These are phyloP conservation scores for Ophiostoma montium DNA, from an alignment of 2,329 filamentous ascomycete genomes.

Conservation along the genomic window DNA sequence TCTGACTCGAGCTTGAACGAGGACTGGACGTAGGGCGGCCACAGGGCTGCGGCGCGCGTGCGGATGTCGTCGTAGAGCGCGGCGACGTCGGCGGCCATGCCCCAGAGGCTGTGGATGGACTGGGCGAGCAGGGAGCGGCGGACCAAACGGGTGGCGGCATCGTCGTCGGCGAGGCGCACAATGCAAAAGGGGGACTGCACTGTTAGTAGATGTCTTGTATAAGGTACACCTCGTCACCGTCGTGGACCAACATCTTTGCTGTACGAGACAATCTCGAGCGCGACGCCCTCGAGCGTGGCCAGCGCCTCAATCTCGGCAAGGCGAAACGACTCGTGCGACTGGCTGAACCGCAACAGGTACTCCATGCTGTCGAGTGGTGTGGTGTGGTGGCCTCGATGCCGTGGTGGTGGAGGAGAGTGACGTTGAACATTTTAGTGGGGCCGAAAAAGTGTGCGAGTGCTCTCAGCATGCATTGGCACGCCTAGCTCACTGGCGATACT, in stretches of 20 bases:
- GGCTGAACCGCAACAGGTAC: slow-evolving; percentile 79
- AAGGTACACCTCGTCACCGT: too few species aligned
- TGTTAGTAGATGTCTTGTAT: slow-evolving; percentile 8
- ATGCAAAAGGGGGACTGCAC: slow-evolving; percentile 89
- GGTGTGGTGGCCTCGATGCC: neutral
- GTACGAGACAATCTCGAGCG: slow-evolving; percentile 64
- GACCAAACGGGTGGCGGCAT: slow-evolving; percentile 52
- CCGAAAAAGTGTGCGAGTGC: slow-evolving; percentile 6
- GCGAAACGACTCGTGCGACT: slow-evolving; percentile 84
- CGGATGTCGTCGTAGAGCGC: slow-evolving; percentile 54
- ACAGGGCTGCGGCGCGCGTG: slow-evolving; percentile 43
- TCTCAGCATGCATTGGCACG: too few species aligned
- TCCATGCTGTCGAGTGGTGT: slow-evolving; percentile 35
- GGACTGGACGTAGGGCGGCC: slow-evolving; percentile 46
- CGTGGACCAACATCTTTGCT: slow-evolving; percentile 32
- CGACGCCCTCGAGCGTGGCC: slow-evolving; percentile 50
- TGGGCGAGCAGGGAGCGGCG: slow-evolving; percentile 68
- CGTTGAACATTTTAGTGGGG: slow-evolving; percentile 10
- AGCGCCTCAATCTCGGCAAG: slow-evolving; percentile 71
- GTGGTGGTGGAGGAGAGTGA: neutral
- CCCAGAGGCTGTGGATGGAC: slow-evolving; percentile 85
- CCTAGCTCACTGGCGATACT: too few species aligned
- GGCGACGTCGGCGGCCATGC: slow-evolving; percentile 50
- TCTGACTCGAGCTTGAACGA: slow-evolving; percentile 82
- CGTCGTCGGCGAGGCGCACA: slow-evolving; percentile 50